Conservation (phyloP, 352 stramenopile species). For the Pythium rhizo-oryzae region DNA sequence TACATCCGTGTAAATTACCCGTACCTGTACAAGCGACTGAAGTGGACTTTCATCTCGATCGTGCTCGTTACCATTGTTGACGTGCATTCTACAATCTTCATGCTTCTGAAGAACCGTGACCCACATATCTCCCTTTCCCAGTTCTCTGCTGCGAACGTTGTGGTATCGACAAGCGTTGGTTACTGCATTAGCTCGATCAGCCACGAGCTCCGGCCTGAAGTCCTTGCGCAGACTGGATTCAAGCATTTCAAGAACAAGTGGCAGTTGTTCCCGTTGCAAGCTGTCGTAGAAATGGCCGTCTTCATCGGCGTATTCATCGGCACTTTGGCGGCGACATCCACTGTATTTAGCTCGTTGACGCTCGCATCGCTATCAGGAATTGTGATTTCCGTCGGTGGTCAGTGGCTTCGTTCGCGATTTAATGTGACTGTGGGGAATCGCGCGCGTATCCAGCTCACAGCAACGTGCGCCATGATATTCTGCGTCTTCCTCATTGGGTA, state of each 20-base stretch:
- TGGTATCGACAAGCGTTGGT: slow-evolving; percentile 59
- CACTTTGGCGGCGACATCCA: slow-evolving; percentile 73
- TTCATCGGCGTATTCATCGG: slow-evolving; percentile 78
- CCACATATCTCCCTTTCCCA: slow-evolving; percentile 65
- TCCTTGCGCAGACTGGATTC: slow-evolving; percentile 54
- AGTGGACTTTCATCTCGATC: slow-evolving; percentile 78
- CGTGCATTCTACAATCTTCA: slow-evolving; percentile 61
- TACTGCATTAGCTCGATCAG: slow-evolving; percentile 70
- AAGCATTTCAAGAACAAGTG: slow-evolving; percentile 77
- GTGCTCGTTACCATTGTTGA: slow-evolving; percentile 72
- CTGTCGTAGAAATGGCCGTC: slow-evolving; percentile 71
- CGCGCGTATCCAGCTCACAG: slow-evolving; percentile 60
- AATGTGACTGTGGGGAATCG: slow-evolving; percentile 58
- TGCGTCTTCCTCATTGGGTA: slow-evolving; percentile 76
- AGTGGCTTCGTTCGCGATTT: slow-evolving; percentile 66
- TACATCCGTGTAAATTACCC: slow-evolving; percentile 42
- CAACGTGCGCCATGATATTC: slow-evolving; percentile 77
- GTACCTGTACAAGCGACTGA: slow-evolving; percentile 71
- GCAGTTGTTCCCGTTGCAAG: slow-evolving; percentile 71
- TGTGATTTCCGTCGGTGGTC: slow-evolving; percentile 72
- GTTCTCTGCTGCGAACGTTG: slow-evolving; percentile 74
- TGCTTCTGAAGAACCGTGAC: slow-evolving; percentile 44
- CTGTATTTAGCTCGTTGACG: slow-evolving; percentile 72
- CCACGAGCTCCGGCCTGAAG: slow-evolving; percentile 60
- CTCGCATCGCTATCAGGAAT: slow-evolving; percentile 74